Evolutionary conservation across 202 grass and related monocot genomes (phyloP).

Genomic region (Schoenoplectus triqueter): DNA sequence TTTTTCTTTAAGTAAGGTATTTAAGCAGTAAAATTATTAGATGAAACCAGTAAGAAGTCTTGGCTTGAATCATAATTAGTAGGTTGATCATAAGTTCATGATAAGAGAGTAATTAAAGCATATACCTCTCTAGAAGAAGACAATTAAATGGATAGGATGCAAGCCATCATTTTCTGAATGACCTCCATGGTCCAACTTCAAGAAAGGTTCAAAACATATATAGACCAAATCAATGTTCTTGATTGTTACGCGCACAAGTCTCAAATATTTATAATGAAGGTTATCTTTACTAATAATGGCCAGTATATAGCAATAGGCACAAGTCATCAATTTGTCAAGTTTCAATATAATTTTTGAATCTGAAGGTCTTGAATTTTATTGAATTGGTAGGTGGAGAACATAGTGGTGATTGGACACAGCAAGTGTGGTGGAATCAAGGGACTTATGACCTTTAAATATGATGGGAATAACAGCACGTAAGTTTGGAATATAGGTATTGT

Average conservation of each 20-base stretch:
- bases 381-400: slow-evolving; percentile 58
- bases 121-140: slow-evolving; percentile 3
- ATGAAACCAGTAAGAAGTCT: not conserved
- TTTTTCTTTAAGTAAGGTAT: not conserved
- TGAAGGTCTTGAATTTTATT: slow-evolving; percentile 6
- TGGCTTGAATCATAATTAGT: not conserved
- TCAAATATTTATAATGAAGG: not conserved
- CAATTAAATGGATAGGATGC: not conserved
- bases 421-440: slow-evolving; percentile 87
- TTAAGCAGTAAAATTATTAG: slow-evolving; percentile 3
- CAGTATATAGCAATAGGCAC: not conserved
- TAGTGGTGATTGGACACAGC: slow-evolving; percentile 92
- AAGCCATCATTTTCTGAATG: slow-evolving; percentile 22
- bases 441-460: slow-evolving; percentile 70
- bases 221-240: slow-evolving; percentile 24
- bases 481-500: not conserved
- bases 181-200: slow-evolving; percentile 3
- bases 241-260: not conserved
- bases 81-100: not conserved
- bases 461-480: slow-evolving; percentile 68
- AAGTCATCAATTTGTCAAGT: not conserved
- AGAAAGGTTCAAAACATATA: not conserved
- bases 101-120: slow-evolving; percentile 1
- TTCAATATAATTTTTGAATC: not conserved
- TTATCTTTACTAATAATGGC: not conserved